Conservation (phyloP, 2,329 filamentous ascomycete genomes). For the Ophiostoma himal-ulmi region DNA sequence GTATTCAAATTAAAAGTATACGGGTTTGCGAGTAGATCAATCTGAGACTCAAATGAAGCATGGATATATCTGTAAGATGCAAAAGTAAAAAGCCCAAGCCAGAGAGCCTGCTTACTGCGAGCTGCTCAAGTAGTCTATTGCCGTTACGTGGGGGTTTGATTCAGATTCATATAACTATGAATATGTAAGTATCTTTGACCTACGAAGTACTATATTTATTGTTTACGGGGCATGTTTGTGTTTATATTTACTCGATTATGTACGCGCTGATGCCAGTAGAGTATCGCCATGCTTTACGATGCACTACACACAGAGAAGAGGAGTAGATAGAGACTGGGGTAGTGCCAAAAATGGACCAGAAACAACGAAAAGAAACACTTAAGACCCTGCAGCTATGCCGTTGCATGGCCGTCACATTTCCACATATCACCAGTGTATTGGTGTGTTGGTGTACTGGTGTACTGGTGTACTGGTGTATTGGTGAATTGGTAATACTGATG, state of each 20-base stretch:
- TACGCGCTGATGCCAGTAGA: neutral
- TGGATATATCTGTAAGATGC: neutral
- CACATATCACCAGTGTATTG: neutral
- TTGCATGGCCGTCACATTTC: neutral
- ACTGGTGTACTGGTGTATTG: neutral
- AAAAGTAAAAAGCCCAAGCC: too few species aligned
- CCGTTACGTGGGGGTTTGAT: neutral
- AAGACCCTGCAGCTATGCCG: slow-evolving; percentile 1
- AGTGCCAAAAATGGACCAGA: slow-evolving; percentile 4
- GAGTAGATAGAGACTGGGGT: neutral
- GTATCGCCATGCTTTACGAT: neutral
- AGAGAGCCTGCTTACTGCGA: too few species aligned
- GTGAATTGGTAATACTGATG: neutral
- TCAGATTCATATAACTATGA: too few species aligned
- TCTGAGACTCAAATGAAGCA: slow-evolving; percentile 1
- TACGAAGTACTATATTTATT: neutral
- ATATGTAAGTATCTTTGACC: too few species aligned
- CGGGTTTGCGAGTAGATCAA: neutral
- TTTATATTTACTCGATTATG: neutral
- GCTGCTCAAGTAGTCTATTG: too few species aligned
- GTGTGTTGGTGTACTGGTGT: neutral
- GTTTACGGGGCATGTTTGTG: neutral
- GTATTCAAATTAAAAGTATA: neutral
- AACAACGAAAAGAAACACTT: slow-evolving; percentile 6
- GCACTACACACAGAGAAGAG: neutral